A percentile compares a stretch with the other conserved stretches of the same genome.
These are phyloP conservation scores for Neofusicoccum cordaticola DNA, from an alignment of 2,329 filamentous ascomycete species.

Conservation along the genomic window DNA sequence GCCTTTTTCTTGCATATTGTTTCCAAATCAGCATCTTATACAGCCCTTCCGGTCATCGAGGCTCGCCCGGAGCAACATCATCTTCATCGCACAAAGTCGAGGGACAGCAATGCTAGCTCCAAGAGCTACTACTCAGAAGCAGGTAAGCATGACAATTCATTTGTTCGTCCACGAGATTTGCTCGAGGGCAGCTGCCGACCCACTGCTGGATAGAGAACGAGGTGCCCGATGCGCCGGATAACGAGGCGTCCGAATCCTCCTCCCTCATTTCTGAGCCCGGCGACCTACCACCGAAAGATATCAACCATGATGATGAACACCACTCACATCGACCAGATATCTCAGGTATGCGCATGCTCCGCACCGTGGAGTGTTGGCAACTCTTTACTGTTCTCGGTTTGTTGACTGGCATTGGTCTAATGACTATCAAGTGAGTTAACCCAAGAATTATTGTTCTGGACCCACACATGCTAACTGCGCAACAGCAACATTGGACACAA, in stretches of 20 bases:
- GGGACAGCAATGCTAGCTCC: conserved; percentile 43
- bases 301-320: conserved; percentile 60
- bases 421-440: conserved; percentile 90
- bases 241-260: conserved; percentile 68
- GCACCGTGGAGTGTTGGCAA: conserved; percentile 81
- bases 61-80: conserved; percentile 36
- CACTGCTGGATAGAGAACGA: conserved; percentile 12
- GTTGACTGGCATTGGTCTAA: conserved; percentile 88
- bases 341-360: conserved; percentile 73
- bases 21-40: conserved; percentile 53
- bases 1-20: conserved; percentile 85
- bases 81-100: conserved; percentile 47
- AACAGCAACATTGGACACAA: conserved; percentile 78
- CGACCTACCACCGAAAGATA: conserved; percentile 47
- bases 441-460: background rate
- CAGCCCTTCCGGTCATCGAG: conserved; percentile 51
- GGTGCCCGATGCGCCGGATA: conserved; percentile 1
- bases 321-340: conserved; percentile 85
- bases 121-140: conserved; percentile 51
- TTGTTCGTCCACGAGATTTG: conserved; percentile 6
- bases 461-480: background rate
- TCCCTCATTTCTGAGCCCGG: conserved; percentile 71
- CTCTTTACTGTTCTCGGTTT: conserved; percentile 83
- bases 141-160: conserved; percentile 55
- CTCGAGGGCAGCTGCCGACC: conserved; percentile 15